Conservation (phyloP, 495 filamentous ascomycete genomes). For the Neurospora pannonica region DNA sequence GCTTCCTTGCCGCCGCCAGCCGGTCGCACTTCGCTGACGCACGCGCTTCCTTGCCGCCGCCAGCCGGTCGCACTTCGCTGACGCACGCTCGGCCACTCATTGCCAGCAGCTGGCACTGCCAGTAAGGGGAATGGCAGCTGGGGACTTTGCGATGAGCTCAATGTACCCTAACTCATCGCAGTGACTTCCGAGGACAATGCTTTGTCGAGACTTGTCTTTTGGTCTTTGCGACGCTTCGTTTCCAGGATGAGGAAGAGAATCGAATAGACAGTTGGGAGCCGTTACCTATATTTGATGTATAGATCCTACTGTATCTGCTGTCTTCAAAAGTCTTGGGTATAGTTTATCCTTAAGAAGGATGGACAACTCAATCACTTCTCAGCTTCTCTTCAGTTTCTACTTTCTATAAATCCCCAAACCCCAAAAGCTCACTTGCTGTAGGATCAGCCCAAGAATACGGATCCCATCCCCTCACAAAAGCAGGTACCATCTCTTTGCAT, state of each 20-base stretch:
- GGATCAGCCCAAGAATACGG: neutral
- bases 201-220: neutral
- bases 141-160: neutral
- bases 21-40: neutral
- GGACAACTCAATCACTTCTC: neutral
- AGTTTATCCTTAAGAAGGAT: no score
- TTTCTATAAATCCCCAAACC: neutral
- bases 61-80: neutral
- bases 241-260: no score
- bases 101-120: neutral
- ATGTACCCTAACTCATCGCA: neutral
- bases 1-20: neutral
- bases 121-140: neutral
- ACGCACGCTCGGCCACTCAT: neutral
- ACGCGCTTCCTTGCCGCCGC: neutral
- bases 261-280: no score
- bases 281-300: neutral
- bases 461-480: neutral
- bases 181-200: neutral
- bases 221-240: neutral
- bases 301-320: no score
- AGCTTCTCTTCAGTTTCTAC: neutral
- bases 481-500: neutral
- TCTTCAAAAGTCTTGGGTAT: no score
- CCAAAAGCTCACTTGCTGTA: neutral